Evolutionary conservation across 1,284 basidiomycete genomes (phyloP), one percentile per base, ranked within the genome.

Genomic region (Cryptococcus wingfieldii): DNA sequence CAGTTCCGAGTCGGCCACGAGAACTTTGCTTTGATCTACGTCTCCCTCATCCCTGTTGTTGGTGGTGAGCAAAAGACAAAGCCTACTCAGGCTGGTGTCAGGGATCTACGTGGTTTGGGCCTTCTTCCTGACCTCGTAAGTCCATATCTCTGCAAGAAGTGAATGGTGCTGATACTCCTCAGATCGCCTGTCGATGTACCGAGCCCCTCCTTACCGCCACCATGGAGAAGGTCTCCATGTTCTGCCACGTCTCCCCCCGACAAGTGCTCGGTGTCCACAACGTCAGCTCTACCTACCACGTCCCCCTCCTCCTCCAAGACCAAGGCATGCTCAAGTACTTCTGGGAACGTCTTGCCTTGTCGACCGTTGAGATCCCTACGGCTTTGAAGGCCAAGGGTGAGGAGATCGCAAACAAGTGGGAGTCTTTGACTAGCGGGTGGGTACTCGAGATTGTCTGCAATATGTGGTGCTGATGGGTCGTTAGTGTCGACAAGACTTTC

Each of bases 1-100:
- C 92, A 98, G 76, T 98, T 98, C 83, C 87, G 96, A 55, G 95
- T 98, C 28, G 95, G 95, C 23, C 85, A 90, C 70, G 90, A 94
- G 59, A 98, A 98, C 79, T 98, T 98, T 78, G 95, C 95, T 1
- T 84, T 98, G 52, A 89, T 98, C 62, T 95, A 98, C 69, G 95
- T 99, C 57, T 94, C 90, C n/a, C 85, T 99, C 39, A 93, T 98
- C 7, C 95, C 95, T 16, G 90, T 97, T 66, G 90, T 99, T 80
- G 91, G 96, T 56, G 95, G 96, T 54, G 95, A 99, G 76, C 95
- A 98, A 72, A 99, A 99, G 80, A 99, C 95, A 8, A 98, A 98
- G 77, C 95, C 95, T 3, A 99, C 95, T 0, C 95, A 98, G 76
- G 96, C 95, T 16, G 95, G 93, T 42, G 88, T 98, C 18, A 89